Evolutionary conservation across 2,329 filamentous ascomycete species (phyloP), one percentile per base, ranked within the genome.

Genomic region (Talaromyces sp.): DNA sequence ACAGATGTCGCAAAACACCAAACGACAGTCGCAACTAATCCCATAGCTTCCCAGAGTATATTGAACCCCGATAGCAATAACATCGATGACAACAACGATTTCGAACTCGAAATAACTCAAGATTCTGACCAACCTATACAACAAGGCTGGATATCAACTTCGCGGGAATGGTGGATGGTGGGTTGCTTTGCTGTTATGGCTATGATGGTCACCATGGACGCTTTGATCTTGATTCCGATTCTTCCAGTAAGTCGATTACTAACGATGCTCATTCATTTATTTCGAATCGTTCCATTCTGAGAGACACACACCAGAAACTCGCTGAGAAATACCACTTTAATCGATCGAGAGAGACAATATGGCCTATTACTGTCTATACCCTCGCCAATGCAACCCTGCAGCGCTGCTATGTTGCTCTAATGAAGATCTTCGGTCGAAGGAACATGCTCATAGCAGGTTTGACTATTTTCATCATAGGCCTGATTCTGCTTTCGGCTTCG

Each of bases 331-430:
- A 59, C n/a, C 35, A 59, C 25, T 36, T 19, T 11, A 43, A 51
- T 19, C 39, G n/a, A 51, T 35, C 45, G 8, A 15, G 36, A n/a
- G 45, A 46, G 9, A 50, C 35, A 13, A 41, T 21, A 21, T 60
- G 58, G 58, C 58, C 58, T 11, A 50, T 57, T 8, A 53, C n/a
- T n/a, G 46, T 53, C 22, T 60, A 60, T 17, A 46, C 56, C 5
- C n/a, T 60, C 7, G 53, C 53, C 13, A 53, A 56, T 15, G 53
- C 53, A 2, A 39, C 54, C n/a, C 22, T 41, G 8, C 53, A 60
- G 43, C 37, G 53, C 9, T 17, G 43, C 31, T 10, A 46, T 35
- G 40, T 60, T 17, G 45, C 53, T n/a, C 22, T 55, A 15, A 56
- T 50, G n/a, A 33, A 40, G 11, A 41, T 60, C 9, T 48, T 53